Percentiles rank a stretch among this genome's conserved stretches.
Conservation (phyloP, 768 basidiomycete genomes). For the Grammothele lineata region DNA sequence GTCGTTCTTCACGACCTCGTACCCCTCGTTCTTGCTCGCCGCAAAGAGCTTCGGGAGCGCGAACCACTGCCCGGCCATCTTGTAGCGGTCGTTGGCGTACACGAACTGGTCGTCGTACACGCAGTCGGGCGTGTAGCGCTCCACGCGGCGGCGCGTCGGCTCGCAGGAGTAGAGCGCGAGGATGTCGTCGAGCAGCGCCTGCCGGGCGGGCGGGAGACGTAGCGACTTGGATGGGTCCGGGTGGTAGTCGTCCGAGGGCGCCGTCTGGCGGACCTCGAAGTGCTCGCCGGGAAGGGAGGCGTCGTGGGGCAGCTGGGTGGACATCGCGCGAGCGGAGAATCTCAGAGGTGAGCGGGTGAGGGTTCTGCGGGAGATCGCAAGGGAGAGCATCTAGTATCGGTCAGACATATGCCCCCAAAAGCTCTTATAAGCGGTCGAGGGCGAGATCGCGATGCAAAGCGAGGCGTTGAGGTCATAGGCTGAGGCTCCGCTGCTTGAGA, state of each 20-base stretch:
- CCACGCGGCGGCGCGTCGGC: slow-evolving; percentile 35
- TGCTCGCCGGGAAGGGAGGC: slow-evolving; percentile 32
- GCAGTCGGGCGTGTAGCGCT: slow-evolving; percentile 31
- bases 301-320: slow-evolving; percentile 23
- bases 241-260: slow-evolving; percentile 27
- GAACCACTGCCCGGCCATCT: slow-evolving; percentile 39
- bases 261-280: slow-evolving; percentile 35
- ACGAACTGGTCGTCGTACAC: slow-evolving; percentile 36
- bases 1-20: slow-evolving; percentile 33
- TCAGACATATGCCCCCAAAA: too few relatives aligned
- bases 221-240: slow-evolving; percentile 35
- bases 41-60: slow-evolving; percentile 37
- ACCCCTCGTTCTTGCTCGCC: slow-evolving; percentile 31
- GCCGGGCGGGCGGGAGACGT: slow-evolving; percentile 33
- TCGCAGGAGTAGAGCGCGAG: slow-evolving; percentile 36
- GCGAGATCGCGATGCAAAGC: too few relatives aligned
- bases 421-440: too few relatives aligned
- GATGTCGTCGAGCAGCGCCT: slow-evolving; percentile 37
- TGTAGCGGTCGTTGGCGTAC: slow-evolving; percentile 37
- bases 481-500: too few relatives aligned
- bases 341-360: too few relatives aligned
- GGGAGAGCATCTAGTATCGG: too few relatives aligned
- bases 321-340: too few relatives aligned
- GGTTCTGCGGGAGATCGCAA: too few relatives aligned
- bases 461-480: too few relatives aligned